A percentile compares a stretch with the other conserved stretches of the same genome.
Conservation (phyloP, 2,329 filamentous ascomycete species). For the Cytospora piceicola region DNA sequence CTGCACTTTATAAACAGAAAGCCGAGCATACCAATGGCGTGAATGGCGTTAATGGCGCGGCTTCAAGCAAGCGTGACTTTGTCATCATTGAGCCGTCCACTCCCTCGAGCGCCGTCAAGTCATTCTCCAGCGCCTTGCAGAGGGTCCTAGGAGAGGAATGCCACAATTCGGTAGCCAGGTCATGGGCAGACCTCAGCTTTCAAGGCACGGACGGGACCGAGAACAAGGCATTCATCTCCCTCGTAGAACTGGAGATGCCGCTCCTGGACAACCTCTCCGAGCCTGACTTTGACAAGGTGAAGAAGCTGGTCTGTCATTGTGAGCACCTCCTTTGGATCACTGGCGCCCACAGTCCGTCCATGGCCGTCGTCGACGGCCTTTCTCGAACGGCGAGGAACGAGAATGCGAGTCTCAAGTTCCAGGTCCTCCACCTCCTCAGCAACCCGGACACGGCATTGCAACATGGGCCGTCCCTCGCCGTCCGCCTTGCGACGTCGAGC, state of each 20-base stretch:
- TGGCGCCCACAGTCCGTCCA: constrained; percentile 26
- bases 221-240: neutral
- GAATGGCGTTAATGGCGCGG: neutral
- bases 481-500: neutral
- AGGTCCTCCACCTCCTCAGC: constrained; percentile 7
- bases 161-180: neutral
- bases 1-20: constrained; percentile 20
- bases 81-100: constrained; percentile 23
- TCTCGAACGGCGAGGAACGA: constrained; percentile 13
- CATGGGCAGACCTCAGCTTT: neutral
- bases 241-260: constrained; percentile 1
- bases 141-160: neutral
- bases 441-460: neutral
- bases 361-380: constrained; percentile 7
- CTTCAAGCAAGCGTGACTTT: constrained; percentile 10
- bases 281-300: constrained; percentile 27
- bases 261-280: constrained; percentile 7
- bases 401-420: constrained; percentile 9
- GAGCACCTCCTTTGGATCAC: constrained; percentile 37
- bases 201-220: neutral
- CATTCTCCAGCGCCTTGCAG: constrained; percentile 8
- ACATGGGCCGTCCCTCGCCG: constrained; percentile 1
- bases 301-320: constrained; percentile 32
- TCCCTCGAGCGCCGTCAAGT: neutral
- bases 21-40: constrained; percentile 14